These are phyloP conservation scores for Actinomortierella ambigua DNA, from an alignment of 371 early-diverging fungal species.

Conservation along the genomic window DNA sequence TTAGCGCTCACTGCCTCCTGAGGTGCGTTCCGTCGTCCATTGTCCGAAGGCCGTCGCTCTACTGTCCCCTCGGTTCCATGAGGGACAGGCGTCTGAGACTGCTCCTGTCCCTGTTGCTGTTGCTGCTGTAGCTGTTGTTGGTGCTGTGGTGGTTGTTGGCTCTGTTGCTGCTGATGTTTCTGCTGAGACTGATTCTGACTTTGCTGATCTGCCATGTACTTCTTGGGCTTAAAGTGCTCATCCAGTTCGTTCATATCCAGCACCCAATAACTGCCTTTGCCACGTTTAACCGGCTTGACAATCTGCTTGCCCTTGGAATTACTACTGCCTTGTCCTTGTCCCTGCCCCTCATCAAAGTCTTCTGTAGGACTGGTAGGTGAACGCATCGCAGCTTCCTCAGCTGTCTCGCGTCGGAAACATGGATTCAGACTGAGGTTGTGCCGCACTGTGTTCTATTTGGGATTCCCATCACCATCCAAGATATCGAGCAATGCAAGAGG, in stretches of 20 bases:
- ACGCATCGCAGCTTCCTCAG: conserved; percentile 2
- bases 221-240: conserved; percentile 16
- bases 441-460: conserved; percentile 26
- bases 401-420: conserved; percentile 14
- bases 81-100: no score
- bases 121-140: no score
- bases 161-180: not conserved
- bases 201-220: conserved; percentile 8
- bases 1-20: no score
- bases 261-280: conserved; percentile 22
- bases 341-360: no score
- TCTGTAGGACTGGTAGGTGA: not conserved
- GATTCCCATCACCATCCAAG: not conserved
- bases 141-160: not conserved
- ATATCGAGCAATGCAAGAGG: not conserved
- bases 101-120: no score
- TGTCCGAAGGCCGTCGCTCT: no score
- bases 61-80: no score
- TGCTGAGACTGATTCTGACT: not conserved
- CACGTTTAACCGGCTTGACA: conserved; percentile 4
- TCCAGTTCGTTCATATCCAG: conserved; percentile 14
- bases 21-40: no score
- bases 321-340: no score
- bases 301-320: no score
- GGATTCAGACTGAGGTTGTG: conserved; percentile 23